A percentile compares a stretch with the other conserved stretches of the same genome.
Evolutionary conservation across 2,329 filamentous ascomycete species (phyloP).

Genomic region (Botrytis deweyae): DNA sequence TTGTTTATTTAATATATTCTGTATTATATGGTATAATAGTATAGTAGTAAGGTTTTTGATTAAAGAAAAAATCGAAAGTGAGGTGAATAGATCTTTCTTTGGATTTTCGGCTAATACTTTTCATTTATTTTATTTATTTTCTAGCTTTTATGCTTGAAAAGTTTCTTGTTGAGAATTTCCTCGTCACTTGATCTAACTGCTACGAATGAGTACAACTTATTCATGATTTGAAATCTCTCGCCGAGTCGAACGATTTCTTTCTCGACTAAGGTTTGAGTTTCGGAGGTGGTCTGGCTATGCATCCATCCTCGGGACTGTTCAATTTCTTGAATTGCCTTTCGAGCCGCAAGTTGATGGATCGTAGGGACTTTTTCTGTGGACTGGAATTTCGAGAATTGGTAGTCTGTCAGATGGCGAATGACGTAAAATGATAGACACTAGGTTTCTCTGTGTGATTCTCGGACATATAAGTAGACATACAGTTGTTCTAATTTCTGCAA

Average conservation of each 20-base stretch:
- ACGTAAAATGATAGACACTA: constrained; percentile 58
- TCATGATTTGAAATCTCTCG: constrained; percentile 62
- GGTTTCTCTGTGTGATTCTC: constrained; percentile 44
- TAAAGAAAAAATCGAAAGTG: no score
- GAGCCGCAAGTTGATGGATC: constrained; percentile 69
- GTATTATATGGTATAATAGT: no score
- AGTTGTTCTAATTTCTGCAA: constrained; percentile 63
- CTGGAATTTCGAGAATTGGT: constrained; percentile 62
- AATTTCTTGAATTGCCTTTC: constrained; percentile 67
- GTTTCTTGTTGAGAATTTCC: background rate
- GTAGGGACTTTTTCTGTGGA: constrained; percentile 51
- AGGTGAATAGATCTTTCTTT: no score
- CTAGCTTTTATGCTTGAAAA: no score
- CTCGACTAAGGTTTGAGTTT: constrained; percentile 53
- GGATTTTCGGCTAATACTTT: no score
- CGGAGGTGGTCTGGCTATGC: constrained; percentile 49
- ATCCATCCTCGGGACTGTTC: constrained; percentile 71
- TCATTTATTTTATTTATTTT: no score
- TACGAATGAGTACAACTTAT: constrained; percentile 72
- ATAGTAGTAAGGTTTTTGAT: no score
- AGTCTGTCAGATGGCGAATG: constrained; percentile 58
- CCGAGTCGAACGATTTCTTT: constrained; percentile 66
- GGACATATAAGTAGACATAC: constrained; percentile 65
- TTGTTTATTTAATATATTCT: no score
- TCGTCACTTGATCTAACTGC: constrained; percentile 48